Evolutionary conservation across 2,329 filamentous ascomycete genomes (phyloP).

Genomic region (Pseudogymnoascus sp.): DNA sequence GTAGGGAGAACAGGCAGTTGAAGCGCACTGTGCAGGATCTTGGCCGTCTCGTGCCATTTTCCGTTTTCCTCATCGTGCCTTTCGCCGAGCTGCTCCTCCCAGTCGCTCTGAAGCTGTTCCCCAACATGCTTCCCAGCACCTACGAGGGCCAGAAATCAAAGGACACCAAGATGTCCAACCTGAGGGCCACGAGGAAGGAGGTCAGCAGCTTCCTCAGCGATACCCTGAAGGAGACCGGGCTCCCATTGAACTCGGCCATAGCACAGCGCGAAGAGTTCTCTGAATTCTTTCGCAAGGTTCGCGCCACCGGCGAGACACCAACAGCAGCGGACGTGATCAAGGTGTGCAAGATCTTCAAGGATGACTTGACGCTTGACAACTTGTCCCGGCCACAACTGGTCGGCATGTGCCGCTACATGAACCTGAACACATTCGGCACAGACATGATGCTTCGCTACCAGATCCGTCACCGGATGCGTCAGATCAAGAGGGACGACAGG

Average conservation of each 20-base stretch:
- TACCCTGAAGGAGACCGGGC: conserved; percentile 85
- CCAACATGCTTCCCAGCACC: conserved; percentile 93
- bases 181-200: conserved; percentile 84
- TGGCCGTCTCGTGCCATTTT: conserved; percentile 86
- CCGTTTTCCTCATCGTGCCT: conserved; percentile 92
- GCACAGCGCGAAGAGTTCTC: conserved; percentile 89
- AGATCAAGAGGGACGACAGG: conserved; percentile 96
- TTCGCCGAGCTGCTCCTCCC: conserved; percentile 91
- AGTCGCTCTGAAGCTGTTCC: conserved; percentile 87
- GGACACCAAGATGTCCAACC: conserved; percentile 73
- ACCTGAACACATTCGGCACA: conserved; percentile 91
- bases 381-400: conserved; percentile 90
- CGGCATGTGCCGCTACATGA: conserved; percentile 98
- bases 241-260: conserved; percentile 75
- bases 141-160: conserved; percentile 89
- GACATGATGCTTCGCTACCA: conserved; percentile 98
- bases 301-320: conserved; percentile 82
- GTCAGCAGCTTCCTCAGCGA: conserved; percentile 84
- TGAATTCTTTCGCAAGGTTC: conserved; percentile 94
- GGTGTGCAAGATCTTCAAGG: conserved; percentile 98
- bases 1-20: conserved; percentile 87
- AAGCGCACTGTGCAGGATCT: conserved; percentile 91
- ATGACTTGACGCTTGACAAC: conserved; percentile 95
- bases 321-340: conserved; percentile 90
- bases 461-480: conserved; percentile 93